A percentile compares a stretch with the other conserved stretches of the same genome.
These are phyloP conservation scores for Aspergillus tubingensis DNA, from an alignment of 2,329 filamentous ascomycete species.

Conservation along the genomic window DNA sequence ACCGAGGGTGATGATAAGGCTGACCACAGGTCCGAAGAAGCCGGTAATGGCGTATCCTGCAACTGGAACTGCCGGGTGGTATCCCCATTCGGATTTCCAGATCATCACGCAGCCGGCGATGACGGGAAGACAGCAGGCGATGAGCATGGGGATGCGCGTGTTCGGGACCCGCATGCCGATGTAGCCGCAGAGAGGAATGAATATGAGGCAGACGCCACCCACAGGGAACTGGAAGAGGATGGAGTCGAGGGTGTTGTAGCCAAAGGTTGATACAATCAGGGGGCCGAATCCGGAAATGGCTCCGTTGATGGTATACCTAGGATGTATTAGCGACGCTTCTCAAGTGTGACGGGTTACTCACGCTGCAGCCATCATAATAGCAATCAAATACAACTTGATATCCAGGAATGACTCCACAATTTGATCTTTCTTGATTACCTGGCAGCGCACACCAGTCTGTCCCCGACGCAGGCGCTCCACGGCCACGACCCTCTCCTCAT, in stretches of 20 bases:
- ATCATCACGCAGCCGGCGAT: conserved; percentile 74
- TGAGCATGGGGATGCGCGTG: conserved; percentile 65
- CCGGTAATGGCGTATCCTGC: conserved; percentile 72
- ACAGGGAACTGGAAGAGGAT: conserved; percentile 77
- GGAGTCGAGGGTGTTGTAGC: conserved; percentile 62
- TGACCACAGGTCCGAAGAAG: conserved; percentile 71
- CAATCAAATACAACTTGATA: conserved; percentile 64
- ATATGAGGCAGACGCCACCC: conserved; percentile 66
- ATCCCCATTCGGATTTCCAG: conserved; percentile 67
- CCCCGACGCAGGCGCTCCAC: conserved; percentile 64
- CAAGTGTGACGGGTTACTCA: conserved; percentile 28
- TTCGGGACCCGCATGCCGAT: conserved; percentile 63
- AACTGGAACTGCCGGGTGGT: conserved; percentile 66
- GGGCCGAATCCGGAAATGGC: conserved; percentile 71
- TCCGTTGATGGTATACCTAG: conserved; percentile 69
- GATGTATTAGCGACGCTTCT: neutral
- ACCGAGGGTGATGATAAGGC: conserved; percentile 58
- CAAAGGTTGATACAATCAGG: conserved; percentile 71
- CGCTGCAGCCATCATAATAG: conserved; percentile 68
- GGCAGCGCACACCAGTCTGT: conserved; percentile 65
- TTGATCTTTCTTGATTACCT: conserved; percentile 61
- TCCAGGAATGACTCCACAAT: conserved; percentile 61
- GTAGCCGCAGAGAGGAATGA: conserved; percentile 67
- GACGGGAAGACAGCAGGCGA: conserved; percentile 69
- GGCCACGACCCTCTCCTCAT: conserved; percentile 63